These are phyloP conservation scores for Metarhizium robertsii DNA, from an alignment of 2,329 filamentous ascomycete species.

Conservation along the genomic window DNA sequence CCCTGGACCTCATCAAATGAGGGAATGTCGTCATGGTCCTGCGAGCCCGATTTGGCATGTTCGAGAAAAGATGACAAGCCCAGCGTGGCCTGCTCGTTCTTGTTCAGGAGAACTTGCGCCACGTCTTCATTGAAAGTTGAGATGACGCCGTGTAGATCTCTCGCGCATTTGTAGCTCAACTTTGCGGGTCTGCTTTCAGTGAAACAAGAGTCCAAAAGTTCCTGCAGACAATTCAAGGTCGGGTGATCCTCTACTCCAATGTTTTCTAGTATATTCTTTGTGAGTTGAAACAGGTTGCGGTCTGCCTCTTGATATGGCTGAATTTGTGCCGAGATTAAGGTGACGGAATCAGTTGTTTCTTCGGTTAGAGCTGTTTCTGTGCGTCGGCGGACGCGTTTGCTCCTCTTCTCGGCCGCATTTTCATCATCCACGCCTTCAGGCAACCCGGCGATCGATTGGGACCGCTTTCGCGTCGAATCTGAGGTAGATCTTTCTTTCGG, in stretches of 20 bases:
- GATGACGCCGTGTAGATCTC: constrained; percentile 41
- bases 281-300: constrained; percentile 44
- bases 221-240: constrained; percentile 34
- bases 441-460: constrained; percentile 52
- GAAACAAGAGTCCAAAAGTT: constrained; percentile 43
- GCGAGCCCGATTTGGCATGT: constrained; percentile 47
- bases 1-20: constrained; percentile 44
- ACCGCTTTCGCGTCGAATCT: constrained; percentile 45
- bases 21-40: constrained; percentile 36
- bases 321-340: constrained; percentile 43
- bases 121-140: constrained; percentile 42
- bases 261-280: constrained; percentile 45
- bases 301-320: constrained; percentile 49
- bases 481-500: constrained; percentile 29
- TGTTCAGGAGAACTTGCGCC: constrained; percentile 42
- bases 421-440: constrained; percentile 49
- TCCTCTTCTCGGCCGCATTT: constrained; percentile 48
- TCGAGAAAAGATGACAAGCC: constrained; percentile 55
- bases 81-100: constrained; percentile 40
- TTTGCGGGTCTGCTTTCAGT: constrained; percentile 41
- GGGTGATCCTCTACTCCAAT: constrained; percentile 42
- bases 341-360: constrained; percentile 42
- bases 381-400: constrained; percentile 52
- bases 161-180: constrained; percentile 34
- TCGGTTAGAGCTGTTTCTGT: constrained; percentile 42